Evolutionary conservation across 78 protist species (phyloP).

Genomic region (Speleostelium caveatum): DNA sequence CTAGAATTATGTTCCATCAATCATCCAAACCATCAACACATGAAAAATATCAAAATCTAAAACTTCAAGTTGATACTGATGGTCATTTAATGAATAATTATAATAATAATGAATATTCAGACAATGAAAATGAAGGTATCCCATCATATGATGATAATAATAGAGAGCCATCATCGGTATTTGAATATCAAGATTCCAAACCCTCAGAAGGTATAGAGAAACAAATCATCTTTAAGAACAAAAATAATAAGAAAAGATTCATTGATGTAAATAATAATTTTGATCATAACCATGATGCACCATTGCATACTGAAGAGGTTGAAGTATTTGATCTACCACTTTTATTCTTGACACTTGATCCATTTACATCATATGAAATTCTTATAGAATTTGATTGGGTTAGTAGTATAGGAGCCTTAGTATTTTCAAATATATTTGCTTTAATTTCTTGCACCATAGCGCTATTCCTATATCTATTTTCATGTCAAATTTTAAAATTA

Average conservation of each 20-base stretch:
- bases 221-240: too few relatives aligned
- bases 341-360: constrained; percentile 42
- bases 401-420: constrained; percentile 33
- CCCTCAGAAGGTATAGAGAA: too few relatives aligned
- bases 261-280: too few relatives aligned
- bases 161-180: too few relatives aligned
- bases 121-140: not conserved
- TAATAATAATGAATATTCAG: not conserved
- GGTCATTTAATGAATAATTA: not conserved
- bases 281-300: too few relatives aligned
- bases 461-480: constrained; percentile 59
- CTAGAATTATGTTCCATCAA: constrained; percentile 62
- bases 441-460: constrained; percentile 34
- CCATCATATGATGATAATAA: not conserved
- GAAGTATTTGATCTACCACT: constrained; percentile 49
- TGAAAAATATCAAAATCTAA: not conserved
- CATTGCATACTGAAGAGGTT: too few relatives aligned
- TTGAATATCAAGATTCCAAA: too few relatives aligned
- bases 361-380: constrained; percentile 52
- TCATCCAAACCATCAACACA: constrained; percentile 19
- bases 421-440: constrained; percentile 32
- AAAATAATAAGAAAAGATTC: too few relatives aligned
- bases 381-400: constrained; percentile 10
- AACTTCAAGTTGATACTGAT: not conserved
- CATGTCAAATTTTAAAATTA: constrained; percentile 25